phyloP scores from a whole-genome alignment of 2,329 filamentous ascomycete species.

The Zymoseptoria crescenta region DNA sequence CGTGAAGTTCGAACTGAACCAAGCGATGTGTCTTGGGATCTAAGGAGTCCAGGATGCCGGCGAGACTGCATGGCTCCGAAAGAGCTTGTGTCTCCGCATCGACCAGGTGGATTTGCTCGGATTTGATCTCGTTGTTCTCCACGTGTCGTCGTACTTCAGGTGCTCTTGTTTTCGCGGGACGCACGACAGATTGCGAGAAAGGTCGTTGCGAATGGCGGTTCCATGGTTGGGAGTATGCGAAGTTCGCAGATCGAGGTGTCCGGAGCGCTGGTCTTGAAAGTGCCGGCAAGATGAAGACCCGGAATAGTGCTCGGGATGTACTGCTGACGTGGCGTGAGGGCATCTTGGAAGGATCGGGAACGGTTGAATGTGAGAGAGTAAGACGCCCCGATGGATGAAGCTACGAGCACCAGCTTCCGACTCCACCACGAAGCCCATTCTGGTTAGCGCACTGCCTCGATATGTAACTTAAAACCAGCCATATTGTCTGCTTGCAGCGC shows the following conservation, averaged over 20 bases:
- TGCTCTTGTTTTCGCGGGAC: conserved; percentile 29
- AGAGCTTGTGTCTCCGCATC: conserved; percentile 32
- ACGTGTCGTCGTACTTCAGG: conserved; percentile 34
- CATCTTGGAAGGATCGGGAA: not conserved
- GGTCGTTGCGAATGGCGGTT: conserved; percentile 8
- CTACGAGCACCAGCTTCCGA: not conserved
- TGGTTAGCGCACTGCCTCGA: not conserved
- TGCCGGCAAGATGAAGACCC: conserved; percentile 37
- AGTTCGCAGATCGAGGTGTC: conserved; percentile 18
- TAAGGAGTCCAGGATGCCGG: conserved; percentile 37
- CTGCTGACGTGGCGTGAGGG: not conserved
- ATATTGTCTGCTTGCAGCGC: too few relatives aligned
- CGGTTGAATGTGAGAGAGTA: not conserved
- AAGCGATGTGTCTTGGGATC: conserved; percentile 46
- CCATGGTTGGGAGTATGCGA: conserved; percentile 8
- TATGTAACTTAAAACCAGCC: not conserved
- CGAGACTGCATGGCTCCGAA: conserved; percentile 20
- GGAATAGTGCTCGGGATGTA: conserved; percentile 33
- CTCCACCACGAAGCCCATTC: not conserved
- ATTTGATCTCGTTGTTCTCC: conserved; percentile 44
- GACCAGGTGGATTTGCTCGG: conserved; percentile 38
- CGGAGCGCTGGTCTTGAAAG: conserved; percentile 6
- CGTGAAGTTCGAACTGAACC: conserved; percentile 34
- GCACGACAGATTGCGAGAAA: conserved; percentile 20
- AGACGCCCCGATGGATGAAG: not conserved